Evolutionary conservation across 305 asterid genomes (phyloP).

Genomic region (Coffea humblotiana): DNA sequence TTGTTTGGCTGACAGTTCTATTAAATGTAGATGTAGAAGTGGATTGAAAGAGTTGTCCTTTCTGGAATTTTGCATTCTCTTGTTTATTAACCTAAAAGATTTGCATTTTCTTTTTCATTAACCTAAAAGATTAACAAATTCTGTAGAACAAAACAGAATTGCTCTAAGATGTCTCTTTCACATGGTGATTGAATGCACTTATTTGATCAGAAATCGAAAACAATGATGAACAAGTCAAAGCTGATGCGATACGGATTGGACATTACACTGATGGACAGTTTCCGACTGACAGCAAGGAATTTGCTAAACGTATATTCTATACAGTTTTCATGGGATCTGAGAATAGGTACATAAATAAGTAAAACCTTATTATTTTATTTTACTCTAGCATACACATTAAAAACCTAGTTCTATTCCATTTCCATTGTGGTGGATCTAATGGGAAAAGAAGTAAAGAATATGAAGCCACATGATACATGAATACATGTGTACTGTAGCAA

Average conservation of each 20-base stretch:
- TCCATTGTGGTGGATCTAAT: neutral
- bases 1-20: neutral
- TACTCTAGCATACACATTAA: neutral
- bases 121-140: neutral
- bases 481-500: too few relatives aligned
- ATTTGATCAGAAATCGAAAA: constrained; percentile 63
- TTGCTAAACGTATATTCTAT: constrained; percentile 83
- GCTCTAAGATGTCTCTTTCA: neutral
- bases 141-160: neutral
- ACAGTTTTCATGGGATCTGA: constrained; percentile 95
- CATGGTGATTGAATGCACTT: constrained; percentile 19
- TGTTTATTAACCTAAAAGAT: neutral
- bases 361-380: neutral
- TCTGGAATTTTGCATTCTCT: neutral
- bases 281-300: constrained; percentile 89
- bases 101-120: too few relatives aligned
- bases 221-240: constrained; percentile 85
- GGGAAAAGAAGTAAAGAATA: neutral
- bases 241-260: constrained; percentile 91
- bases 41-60: neutral
- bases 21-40: neutral
- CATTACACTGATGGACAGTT: constrained; percentile 69
- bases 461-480: neutral
- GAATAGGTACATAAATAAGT: constrained; percentile 58
- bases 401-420: neutral